Base-by-base conservation (phyloP, 345 rosid species). In the Passiflora organensis region DNA sequence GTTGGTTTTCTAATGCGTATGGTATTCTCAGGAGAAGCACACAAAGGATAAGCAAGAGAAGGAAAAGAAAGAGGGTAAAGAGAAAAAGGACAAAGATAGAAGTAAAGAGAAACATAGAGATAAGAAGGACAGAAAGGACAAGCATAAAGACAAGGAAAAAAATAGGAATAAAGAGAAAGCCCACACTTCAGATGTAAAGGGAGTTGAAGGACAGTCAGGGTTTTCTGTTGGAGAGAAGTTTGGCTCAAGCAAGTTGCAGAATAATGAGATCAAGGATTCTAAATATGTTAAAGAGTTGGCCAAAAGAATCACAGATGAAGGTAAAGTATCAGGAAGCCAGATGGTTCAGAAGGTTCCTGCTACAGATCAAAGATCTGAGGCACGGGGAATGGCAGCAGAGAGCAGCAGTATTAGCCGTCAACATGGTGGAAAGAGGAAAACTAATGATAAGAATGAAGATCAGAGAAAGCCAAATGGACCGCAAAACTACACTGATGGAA, bases 1-100 rank as follows among this genome's bases (percentile, higher is more conserved):
- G 41, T 48, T 18, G 23, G 49, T 46, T 50, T 22, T 46, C 23
- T 46, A 18, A 43, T n/a, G 38, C 43, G 60, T 17, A 42, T 43
- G 32, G 19, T 23, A 22, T 64, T 47, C 34, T 46, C 76, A 83
- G 89, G 86, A 74, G 72, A 82, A 72, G 47, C 76, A 66, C 60
- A 80, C 77, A 57, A 77, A 70, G 61, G 85, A 82, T 49, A 76
- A 62, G 73, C 75, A 76, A 52, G 78, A 74, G 48, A 80, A 64
- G 49, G 82, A 74, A 44, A 76, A 74, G 73, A 78, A 59, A 47
- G 76, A 71, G 53, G 75, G 76, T 50, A 74, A 74, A 57, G 85
- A 78, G 61, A 80, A 68, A 51, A 74, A 57, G 59, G 82, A 76
- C 51, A 83, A 80, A 70, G 84, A 76, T 65, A 68, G 74, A 62